Evolutionary conservation across 768 basidiomycete genomes (phyloP).

Genomic region (Tulasnella calospora): DNA sequence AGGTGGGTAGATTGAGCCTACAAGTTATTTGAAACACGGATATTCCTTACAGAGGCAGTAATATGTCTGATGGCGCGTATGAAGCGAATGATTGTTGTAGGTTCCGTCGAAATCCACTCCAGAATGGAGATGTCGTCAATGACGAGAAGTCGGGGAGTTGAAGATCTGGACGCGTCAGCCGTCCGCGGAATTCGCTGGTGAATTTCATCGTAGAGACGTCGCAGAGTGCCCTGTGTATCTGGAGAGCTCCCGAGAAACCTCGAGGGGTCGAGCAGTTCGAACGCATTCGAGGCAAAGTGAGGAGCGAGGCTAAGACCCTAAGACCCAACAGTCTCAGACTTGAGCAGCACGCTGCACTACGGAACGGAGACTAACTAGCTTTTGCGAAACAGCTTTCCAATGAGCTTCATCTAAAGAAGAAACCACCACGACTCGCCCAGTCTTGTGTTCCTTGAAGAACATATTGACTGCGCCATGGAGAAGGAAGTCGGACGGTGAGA

Average conservation of each 20-base stretch:
- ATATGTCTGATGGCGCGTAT: background rate
- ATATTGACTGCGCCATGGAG: background rate
- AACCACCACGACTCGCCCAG: background rate
- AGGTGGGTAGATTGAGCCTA: background rate
- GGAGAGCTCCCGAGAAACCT: background rate
- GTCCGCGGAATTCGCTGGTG: background rate
- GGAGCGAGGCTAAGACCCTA: background rate
- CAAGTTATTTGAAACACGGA: background rate
- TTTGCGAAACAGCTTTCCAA: conserved; percentile 9
- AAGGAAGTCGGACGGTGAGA: conserved; percentile 13
- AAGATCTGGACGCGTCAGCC: background rate
- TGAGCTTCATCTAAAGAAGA: background rate
- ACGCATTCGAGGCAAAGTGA: background rate
- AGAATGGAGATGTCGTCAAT: background rate
- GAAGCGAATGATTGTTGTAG: background rate
- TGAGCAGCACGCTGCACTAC: background rate
- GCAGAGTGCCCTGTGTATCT: background rate
- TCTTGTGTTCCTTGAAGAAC: background rate
- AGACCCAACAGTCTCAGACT: background rate
- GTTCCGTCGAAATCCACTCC: background rate
- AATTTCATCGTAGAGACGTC: background rate
- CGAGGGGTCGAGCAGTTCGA: background rate
- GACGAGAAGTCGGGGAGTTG: background rate
- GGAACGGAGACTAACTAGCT: background rate
- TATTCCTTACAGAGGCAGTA: background rate